These are phyloP conservation scores for Pestalotiopsis sp. DNA, from an alignment of 2,329 filamentous ascomycete species.

Conservation along the genomic window DNA sequence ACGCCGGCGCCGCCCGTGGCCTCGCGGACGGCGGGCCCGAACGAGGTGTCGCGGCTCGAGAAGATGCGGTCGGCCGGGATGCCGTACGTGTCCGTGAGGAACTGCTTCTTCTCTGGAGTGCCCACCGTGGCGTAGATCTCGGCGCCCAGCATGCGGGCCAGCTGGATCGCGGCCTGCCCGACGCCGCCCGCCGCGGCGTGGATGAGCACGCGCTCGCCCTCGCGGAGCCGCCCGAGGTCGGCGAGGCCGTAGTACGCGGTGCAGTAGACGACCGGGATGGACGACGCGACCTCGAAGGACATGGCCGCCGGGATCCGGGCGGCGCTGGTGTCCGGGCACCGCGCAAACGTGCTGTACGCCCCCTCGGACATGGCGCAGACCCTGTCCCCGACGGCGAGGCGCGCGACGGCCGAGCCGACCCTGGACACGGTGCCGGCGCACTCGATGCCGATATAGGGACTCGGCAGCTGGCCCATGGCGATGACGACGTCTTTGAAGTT, in stretches of 20 bases:
- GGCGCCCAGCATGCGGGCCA: slow-evolving; percentile 13
- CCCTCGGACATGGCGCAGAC: slow-evolving; percentile 41
- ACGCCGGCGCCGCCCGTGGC: slow-evolving; percentile 10
- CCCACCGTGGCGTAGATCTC: slow-evolving; percentile 14
- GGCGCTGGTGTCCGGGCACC: slow-evolving; percentile 28
- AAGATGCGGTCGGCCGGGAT: slow-evolving; percentile 10
- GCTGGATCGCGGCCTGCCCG: slow-evolving; percentile 13
- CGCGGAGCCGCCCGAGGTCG: slow-evolving; percentile 6
- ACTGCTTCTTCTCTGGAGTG: slow-evolving; percentile 6
- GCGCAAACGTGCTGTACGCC: slow-evolving; percentile 28
- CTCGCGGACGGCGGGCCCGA: slow-evolving; percentile 3
- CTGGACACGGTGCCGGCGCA: slow-evolving; percentile 28
- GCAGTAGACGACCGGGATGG: slow-evolving; percentile 14
- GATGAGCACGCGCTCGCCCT: slow-evolving; percentile 13
- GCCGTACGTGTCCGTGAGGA: slow-evolving; percentile 8
- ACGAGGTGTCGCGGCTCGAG: slow-evolving; percentile 10
- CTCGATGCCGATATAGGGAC: slow-evolving; percentile 28
- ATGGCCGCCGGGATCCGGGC: slow-evolving; percentile 29
- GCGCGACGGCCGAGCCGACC: slow-evolving; percentile 25
- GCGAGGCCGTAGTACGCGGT: slow-evolving; percentile 14
- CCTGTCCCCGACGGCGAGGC: slow-evolving; percentile 28
- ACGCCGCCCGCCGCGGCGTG: slow-evolving; percentile 14
- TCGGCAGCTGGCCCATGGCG: slow-evolving; percentile 27
- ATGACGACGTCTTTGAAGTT: slow-evolving; percentile 31
- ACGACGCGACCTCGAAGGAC: slow-evolving; percentile 19